Percentiles rank a stretch among this genome's conserved stretches.
Evolutionary conservation across 768 basidiomycete genomes (phyloP).

Genomic region (Pholiota microspora): DNA sequence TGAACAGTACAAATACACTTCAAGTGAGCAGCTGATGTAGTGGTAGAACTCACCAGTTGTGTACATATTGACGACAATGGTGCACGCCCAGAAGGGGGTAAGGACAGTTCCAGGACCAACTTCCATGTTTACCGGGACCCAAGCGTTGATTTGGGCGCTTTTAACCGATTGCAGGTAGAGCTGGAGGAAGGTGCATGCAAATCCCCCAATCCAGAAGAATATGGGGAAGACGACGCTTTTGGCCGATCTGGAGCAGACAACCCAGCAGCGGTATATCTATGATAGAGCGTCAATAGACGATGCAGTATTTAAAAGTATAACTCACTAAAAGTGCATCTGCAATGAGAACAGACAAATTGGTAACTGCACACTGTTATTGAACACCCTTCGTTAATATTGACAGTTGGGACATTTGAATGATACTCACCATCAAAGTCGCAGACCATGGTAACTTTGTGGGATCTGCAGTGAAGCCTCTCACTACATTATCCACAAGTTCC

Average conservation of each 20-base stretch:
- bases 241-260: background rate
- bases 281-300: too few relatives aligned
- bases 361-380: background rate
- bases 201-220: background rate
- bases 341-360: background rate
- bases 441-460: background rate
- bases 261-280: slow-evolving; percentile 1
- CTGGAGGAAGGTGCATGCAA: background rate
- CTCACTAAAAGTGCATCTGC: background rate
- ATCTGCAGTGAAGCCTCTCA: background rate
- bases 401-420: background rate
- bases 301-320: too few relatives aligned
- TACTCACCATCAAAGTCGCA: background rate
- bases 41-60: slow-evolving; percentile 10
- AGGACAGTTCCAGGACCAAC: slow-evolving; percentile 15
- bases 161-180: slow-evolving; percentile 3
- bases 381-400: background rate
- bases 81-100: slow-evolving; percentile 16
- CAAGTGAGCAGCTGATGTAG: background rate
- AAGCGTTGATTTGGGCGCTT: background rate
- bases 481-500: background rate
- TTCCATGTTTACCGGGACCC: slow-evolving; percentile 15
- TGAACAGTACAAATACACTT: too few relatives aligned
- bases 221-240: background rate
- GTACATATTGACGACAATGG: slow-evolving; percentile 15